Evolutionary conservation across 1,139 yeast genomes (phyloP).

Genomic region (Blastobotrys ciferrii): DNA sequence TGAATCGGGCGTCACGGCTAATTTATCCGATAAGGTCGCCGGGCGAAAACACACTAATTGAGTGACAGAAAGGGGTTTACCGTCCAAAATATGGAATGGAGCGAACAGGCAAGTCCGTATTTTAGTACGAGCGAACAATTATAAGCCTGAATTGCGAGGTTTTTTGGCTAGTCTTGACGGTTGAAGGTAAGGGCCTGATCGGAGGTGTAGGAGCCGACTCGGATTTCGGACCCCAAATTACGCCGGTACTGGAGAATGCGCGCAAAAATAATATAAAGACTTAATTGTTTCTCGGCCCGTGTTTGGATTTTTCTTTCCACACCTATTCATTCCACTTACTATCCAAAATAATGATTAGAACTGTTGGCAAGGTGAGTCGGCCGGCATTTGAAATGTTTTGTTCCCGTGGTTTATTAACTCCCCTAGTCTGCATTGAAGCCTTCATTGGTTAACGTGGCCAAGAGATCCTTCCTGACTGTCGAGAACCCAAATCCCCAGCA

Average conservation of each 20-base stretch:
- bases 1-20: neutral
- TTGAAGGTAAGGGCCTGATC: neutral
- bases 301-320: slow-evolving; percentile 5
- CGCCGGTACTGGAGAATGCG: slow-evolving; percentile 1
- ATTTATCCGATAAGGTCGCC: neutral
- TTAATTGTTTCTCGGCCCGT: neutral
- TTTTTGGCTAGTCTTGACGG: no score
- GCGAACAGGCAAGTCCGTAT: no score
- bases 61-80: no score
- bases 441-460: slow-evolving; percentile 16
- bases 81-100: no score
- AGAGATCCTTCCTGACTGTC: slow-evolving; percentile 24
- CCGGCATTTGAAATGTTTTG: no score
- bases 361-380: slow-evolving; percentile 5
- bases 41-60: neutral
- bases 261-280: slow-evolving; percentile 2
- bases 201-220: neutral
- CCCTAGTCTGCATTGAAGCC: slow-evolving; percentile 10
- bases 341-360: slow-evolving; percentile 6
- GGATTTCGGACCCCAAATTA: slow-evolving; percentile 4
- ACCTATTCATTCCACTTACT: slow-evolving; percentile 1
- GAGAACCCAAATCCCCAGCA: slow-evolving; percentile 26
- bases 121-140: no score
- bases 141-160: no score
- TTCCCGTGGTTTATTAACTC: neutral